Conservation (phyloP, 768 basidiomycete genomes). For the Vararia minispora region DNA sequence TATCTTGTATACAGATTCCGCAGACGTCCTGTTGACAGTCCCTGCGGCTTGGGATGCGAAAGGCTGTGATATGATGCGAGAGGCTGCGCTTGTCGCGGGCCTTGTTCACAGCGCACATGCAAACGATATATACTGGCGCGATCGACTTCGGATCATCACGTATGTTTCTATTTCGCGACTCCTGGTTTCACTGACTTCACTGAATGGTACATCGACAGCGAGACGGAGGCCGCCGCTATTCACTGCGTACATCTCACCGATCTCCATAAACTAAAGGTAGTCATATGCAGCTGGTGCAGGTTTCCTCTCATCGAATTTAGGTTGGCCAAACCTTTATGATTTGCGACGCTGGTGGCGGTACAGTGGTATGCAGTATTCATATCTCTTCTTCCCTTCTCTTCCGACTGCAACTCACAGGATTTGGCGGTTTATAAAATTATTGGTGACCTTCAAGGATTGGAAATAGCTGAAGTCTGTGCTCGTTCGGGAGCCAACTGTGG, state of each 20-base stretch:
- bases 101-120: conserved; percentile 63
- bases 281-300: no score
- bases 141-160: conserved; percentile 77
- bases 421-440: conserved; percentile 51
- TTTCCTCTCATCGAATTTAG: no score
- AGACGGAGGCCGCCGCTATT: conserved; percentile 82
- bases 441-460: conserved; percentile 68
- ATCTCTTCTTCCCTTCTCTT: conserved; percentile 2
- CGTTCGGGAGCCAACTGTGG: conserved; percentile 83
- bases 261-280: conserved; percentile 64
- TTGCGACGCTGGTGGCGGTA: conserved; percentile 57
- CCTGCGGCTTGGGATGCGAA: conserved; percentile 88
- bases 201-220: conserved; percentile 23
- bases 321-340: conserved; percentile 83
- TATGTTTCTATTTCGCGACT: conserved; percentile 19
- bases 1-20: conserved; percentile 41
- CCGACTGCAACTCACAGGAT: conserved; percentile 22
- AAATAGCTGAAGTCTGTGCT: conserved; percentile 86
- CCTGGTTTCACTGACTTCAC: neutral
- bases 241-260: conserved; percentile 78
- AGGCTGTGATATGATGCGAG: conserved; percentile 79
- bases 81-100: conserved; percentile 71
- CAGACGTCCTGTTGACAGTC: conserved; percentile 79
- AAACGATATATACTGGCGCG: conserved; percentile 66
- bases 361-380: conserved; percentile 6